These are phyloP conservation scores for Heterobasidion irregulare DNA, from an alignment of 1,284 basidiomycete genomes.

Conservation along the genomic window DNA sequence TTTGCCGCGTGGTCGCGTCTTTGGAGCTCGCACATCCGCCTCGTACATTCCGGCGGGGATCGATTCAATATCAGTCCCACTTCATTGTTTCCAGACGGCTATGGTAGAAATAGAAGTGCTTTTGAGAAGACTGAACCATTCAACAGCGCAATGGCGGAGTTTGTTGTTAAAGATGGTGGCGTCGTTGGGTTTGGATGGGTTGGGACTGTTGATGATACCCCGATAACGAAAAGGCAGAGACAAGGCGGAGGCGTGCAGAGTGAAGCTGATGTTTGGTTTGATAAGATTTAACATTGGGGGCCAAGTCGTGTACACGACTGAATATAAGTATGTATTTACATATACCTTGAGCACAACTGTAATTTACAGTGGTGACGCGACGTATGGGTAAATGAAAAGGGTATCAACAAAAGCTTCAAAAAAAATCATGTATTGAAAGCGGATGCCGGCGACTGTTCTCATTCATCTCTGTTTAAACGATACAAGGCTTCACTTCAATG, in stretches of 20 bases:
- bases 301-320: not conserved
- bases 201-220: slow-evolving; percentile 8
- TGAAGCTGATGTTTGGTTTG: slow-evolving; percentile 3
- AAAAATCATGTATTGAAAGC: no score
- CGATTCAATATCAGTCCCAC: slow-evolving; percentile 11
- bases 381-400: no score
- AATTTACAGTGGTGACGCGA: no score
- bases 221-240: slow-evolving; percentile 2
- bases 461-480: not conserved
- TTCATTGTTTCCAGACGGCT: slow-evolving; percentile 17
- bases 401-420: no score
- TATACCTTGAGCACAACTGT: no score
- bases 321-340: not conserved
- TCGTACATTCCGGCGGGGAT: slow-evolving; percentile 7
- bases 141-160: slow-evolving; percentile 5
- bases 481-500: not conserved
- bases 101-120: slow-evolving; percentile 15
- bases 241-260: slow-evolving; percentile 3
- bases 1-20: slow-evolving; percentile 11
- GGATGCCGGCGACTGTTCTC: no score
- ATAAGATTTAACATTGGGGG: not conserved
- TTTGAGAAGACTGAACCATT: slow-evolving; percentile 10
- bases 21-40: slow-evolving; percentile 15
- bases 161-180: slow-evolving; percentile 10
- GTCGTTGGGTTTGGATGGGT: slow-evolving; percentile 14